Base-by-base conservation (phyloP, 2,329 filamentous ascomycete genomes). In the Exophiala bonariae region DNA sequence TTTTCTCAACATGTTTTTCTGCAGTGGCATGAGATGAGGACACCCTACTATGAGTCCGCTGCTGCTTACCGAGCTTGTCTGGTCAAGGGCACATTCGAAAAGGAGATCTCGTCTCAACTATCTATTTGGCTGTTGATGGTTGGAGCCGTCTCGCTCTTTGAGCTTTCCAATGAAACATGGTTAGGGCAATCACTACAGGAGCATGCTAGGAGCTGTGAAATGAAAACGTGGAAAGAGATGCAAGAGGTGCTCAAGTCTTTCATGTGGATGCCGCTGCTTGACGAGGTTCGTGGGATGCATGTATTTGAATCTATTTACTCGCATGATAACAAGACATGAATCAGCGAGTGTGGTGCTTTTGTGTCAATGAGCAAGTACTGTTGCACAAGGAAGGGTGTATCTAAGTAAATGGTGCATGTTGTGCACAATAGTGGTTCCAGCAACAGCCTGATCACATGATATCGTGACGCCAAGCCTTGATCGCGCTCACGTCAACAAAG, bases 1-100 rank as follows among this genome's bases (percentile, higher is more conserved):
- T 72, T 70, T 41, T 61, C 61, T 3, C 63, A 58, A n/a, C 59
- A 61, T 44, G 48, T 70, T n/a, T 74, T 74, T 50, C 56, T 74
- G 5, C 66, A 67, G 23, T 70, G 66, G 66, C 52, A 61, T 18
- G 50, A 61, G 20, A 39, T 67, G 5, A 44, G 26, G 17, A 13
- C 54, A n/a, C 43, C 54, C 6, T 57, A 61, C 42, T 14, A 31
- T 20, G 46, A 57, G 16, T 54, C 64, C 31, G 14, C 46, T 35
- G 19, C 31, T 16, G 23, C 22, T 11, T 57, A 49, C 23, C 49
- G 44, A n/a, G n/a, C n/a, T n/a, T n/a, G n/a, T n/a, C n/a, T n/a
- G n/a, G n/a, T n/a, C n/a, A n/a, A n/a, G n/a, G n/a, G n/a, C n/a
- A n/a, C n/a, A n/a, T n/a, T n/a, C n/a, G n/a, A n/a, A n/a, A n/a